Conservation (phyloP, 1,284 basidiomycete genomes). For the Salmacisia buchloeana region DNA sequence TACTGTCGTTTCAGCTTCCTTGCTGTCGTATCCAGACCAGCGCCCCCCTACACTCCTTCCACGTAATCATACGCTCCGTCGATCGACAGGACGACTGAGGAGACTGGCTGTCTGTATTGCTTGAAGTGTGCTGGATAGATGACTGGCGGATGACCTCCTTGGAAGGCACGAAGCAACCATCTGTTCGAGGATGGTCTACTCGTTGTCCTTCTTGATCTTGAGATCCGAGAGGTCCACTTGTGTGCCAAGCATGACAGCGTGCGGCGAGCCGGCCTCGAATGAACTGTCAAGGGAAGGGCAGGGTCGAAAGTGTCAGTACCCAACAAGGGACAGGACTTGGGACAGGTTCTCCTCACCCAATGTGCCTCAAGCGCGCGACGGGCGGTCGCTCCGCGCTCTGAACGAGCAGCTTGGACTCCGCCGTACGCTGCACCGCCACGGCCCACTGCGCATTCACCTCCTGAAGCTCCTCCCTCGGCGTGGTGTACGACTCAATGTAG, state of each 20-base stretch:
- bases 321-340: neutral
- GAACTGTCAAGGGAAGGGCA: constrained; percentile 16
- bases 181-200: no score
- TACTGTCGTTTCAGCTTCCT: neutral
- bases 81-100: no score
- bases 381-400: constrained; percentile 42
- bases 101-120: no score
- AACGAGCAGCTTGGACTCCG: constrained; percentile 36
- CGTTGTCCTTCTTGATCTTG: constrained; percentile 35
- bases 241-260: constrained; percentile 27
- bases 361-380: constrained; percentile 32
- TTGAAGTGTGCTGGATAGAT: no score
- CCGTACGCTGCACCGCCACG: constrained; percentile 29
- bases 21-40: neutral
- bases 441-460: constrained; percentile 31
- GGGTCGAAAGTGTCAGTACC: neutral
- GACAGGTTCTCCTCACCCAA: constrained; percentile 22
- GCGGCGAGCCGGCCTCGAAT: constrained; percentile 44
- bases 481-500: constrained; percentile 36
- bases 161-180: no score
- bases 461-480: constrained; percentile 27
- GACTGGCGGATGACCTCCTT: no score
- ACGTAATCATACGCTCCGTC: no score
- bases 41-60: neutral
- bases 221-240: constrained; percentile 41